Conservation (phyloP, 208 protist genomes). For the Naegleria gruberi region DNA sequence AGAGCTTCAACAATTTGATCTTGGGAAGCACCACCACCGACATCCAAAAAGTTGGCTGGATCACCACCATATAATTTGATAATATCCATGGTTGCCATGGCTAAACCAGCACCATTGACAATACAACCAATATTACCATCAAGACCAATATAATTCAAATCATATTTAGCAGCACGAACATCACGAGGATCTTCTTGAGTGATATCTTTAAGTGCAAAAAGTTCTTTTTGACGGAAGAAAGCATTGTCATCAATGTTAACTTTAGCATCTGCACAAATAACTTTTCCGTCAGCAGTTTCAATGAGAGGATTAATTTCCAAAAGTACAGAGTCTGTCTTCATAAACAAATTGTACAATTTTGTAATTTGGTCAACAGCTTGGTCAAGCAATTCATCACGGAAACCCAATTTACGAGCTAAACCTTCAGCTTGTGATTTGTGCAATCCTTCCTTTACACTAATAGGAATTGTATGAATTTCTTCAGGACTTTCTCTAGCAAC, state of each 20-base stretch:
- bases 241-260: slow-evolving; percentile 98
- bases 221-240: slow-evolving; percentile 87
- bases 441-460: slow-evolving; percentile 84
- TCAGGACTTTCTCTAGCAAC: slow-evolving; percentile 86
- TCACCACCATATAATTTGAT: slow-evolving; percentile 93
- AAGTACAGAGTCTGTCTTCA: slow-evolving; percentile 88
- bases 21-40: slow-evolving; percentile 83
- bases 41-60: slow-evolving; percentile 99
- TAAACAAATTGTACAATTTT: slow-evolving; percentile 92
- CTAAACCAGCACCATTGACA: slow-evolving; percentile 96
- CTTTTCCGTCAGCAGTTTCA: slow-evolving; percentile 81
- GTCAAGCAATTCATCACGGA: slow-evolving; percentile 55
- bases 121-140: slow-evolving; percentile 94
- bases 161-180: slow-evolving; percentile 84
- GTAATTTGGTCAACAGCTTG: slow-evolving; percentile 82
- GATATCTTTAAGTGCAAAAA: slow-evolving; percentile 85
- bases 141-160: slow-evolving; percentile 98
- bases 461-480: slow-evolving; percentile 82
- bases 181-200: slow-evolving; percentile 87
- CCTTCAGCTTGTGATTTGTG: slow-evolving; percentile 49
- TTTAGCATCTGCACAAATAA: slow-evolving; percentile 96
- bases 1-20: slow-evolving; percentile 91
- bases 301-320: slow-evolving; percentile 98
- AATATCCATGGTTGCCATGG: slow-evolving; percentile 99
- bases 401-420: slow-evolving; percentile 79